phyloP scores from a whole-genome alignment of 139 green algal species.

The Coelastrella sp. region DNA sequence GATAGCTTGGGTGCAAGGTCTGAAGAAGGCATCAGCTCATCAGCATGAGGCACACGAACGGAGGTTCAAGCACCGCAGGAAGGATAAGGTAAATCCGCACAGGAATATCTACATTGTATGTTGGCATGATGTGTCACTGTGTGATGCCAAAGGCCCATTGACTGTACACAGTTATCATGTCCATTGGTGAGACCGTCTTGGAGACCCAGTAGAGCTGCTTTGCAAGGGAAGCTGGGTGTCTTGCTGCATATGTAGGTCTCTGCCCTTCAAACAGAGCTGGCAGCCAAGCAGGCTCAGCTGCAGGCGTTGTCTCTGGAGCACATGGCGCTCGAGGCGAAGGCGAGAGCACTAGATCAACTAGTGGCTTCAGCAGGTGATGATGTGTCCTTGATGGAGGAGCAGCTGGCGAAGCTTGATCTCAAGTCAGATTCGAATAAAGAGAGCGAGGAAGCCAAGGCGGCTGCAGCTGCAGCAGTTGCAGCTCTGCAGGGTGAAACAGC shows the following conservation, averaged over 20 bases:
- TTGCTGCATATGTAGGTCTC: slow-evolving; percentile 20
- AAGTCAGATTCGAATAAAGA: background rate
- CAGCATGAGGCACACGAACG: slow-evolving; percentile 25
- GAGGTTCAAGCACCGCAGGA: background rate
- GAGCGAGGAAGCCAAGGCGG: background rate
- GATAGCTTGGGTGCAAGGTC: slow-evolving; percentile 9
- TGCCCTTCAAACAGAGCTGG: background rate
- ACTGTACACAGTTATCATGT: no score
- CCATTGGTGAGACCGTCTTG: no score
- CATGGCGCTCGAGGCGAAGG: slow-evolving; percentile 31
- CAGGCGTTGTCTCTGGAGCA: slow-evolving; percentile 36
- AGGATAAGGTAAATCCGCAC: slow-evolving; percentile 44
- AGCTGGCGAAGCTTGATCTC: slow-evolving; percentile 6
- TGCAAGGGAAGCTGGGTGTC: no score
- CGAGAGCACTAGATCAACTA: slow-evolving; percentile 31
- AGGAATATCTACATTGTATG: no score
- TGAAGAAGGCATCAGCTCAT: background rate
- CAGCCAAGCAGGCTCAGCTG: slow-evolving; percentile 19
- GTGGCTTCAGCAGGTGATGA: slow-evolving; percentile 43
- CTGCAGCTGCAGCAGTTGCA: slow-evolving; percentile 36
- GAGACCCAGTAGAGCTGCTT: no score
- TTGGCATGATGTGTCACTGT: no score
- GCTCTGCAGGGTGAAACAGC: slow-evolving; percentile 13
- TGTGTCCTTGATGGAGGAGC: slow-evolving; percentile 33
- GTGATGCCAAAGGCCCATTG: no score